Conservation (phyloP, 306 rosid species). For the Amphicarpaea edgeworthii region DNA sequence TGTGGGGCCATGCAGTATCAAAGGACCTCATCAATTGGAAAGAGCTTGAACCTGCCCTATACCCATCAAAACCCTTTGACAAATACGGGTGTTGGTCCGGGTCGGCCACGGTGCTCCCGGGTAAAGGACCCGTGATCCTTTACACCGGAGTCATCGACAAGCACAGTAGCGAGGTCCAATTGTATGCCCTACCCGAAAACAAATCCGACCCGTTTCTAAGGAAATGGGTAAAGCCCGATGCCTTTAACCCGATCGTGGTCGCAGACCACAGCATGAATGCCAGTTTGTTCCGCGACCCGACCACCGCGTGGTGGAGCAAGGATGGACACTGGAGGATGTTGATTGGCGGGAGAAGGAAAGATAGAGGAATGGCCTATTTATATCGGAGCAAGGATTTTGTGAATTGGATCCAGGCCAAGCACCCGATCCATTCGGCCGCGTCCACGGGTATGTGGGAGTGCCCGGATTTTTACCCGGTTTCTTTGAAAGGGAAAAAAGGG, state of each 20-base stretch:
- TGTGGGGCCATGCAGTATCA: conserved; percentile 93
- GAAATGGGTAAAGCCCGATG: conserved; percentile 71
- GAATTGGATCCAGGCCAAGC: conserved; percentile 66
- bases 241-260: conserved; percentile 62
- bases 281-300: conserved; percentile 77
- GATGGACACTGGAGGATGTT: conserved; percentile 75
- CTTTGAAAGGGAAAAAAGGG: conserved; percentile 45
- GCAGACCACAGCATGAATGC: conserved; percentile 46
- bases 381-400: conserved; percentile 69
- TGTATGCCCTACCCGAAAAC: conserved; percentile 67
- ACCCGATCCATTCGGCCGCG: conserved; percentile 69
- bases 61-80: conserved; percentile 79
- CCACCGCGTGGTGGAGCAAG: conserved; percentile 67
- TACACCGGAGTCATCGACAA: conserved; percentile 74
- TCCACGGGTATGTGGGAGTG: conserved; percentile 92
- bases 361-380: conserved; percentile 68
- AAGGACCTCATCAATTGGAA: conserved; percentile 80
- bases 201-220: conserved; percentile 67
- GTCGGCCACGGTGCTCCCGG: conserved; percentile 74
- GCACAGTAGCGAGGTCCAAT: conserved; percentile 64
- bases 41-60: conserved; percentile 62
- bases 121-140: conserved; percentile 70
- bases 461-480: conserved; percentile 83
- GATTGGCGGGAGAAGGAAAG: conserved; percentile 59
- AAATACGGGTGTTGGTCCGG: conserved; percentile 93